These are phyloP conservation scores for Colletotrichum sp. DNA, from an alignment of 2,329 filamentous ascomycete genomes.

Conservation along the genomic window DNA sequence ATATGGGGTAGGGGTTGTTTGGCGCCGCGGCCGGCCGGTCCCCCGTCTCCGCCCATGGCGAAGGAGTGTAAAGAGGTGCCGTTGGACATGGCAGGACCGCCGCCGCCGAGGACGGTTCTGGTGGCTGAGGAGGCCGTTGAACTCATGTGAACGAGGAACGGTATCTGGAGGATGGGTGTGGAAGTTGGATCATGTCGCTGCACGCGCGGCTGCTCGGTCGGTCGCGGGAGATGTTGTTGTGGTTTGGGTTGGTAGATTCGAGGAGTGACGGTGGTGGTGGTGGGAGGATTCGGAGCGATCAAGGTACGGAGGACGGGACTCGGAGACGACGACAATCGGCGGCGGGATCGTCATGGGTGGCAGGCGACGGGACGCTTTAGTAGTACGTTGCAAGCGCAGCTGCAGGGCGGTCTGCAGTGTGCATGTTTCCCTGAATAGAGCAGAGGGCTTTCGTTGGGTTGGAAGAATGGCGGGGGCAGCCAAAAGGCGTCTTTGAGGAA, in stretches of 20 bases:
- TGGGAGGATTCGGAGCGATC: not conserved
- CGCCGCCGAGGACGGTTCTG: slow-evolving; percentile 20
- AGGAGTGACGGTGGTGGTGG: not conserved
- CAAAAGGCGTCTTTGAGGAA: slow-evolving; percentile 12
- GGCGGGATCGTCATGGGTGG: slow-evolving; percentile 19
- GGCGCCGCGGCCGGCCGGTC: slow-evolving; percentile 22
- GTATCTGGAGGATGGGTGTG: not conserved
- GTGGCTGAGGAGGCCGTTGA: slow-evolving; percentile 18
- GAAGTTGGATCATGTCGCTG: slow-evolving; percentile 18
- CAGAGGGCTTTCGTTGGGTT: not conserved
- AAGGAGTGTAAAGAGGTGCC: slow-evolving; percentile 16
- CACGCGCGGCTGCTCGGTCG: not conserved
- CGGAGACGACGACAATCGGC: slow-evolving; percentile 13
- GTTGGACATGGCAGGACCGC: slow-evolving; percentile 12
- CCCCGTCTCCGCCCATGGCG: slow-evolving; percentile 15
- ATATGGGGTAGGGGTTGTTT: slow-evolving; percentile 55
- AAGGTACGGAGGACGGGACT: slow-evolving; percentile 10
- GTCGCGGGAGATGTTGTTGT: not conserved
- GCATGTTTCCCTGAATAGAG: slow-evolving; percentile 10
- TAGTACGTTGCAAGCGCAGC: not conserved
- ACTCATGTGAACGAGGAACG: slow-evolving; percentile 15
- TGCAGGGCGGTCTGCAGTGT: not conserved
- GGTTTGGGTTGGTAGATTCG: not conserved
- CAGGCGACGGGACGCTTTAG: slow-evolving; percentile 10
- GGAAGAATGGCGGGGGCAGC: not conserved